Evolutionary conservation across 768 basidiomycete species (phyloP), one percentile per base, ranked within the genome.

Genomic region (Coprinopsis strossmayeri): DNA sequence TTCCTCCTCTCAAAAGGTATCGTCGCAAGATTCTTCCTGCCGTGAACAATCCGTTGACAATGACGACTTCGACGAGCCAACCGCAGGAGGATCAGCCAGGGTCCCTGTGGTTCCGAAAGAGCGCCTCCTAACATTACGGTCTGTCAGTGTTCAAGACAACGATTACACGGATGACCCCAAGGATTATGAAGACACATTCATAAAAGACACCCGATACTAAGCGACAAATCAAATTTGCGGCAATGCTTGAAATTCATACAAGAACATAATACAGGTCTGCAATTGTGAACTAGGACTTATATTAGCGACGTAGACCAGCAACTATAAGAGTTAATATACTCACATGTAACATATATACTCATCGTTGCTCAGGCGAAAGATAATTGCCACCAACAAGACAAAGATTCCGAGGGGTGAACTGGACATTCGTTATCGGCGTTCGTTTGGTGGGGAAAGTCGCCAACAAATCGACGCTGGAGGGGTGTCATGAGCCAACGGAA

Each of bases 381-480:
- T 83, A 86, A 35, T 73, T 74, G 3, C 95, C 95, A 15, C 87
- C 86, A 38, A 87, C 90, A 48, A 98, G 68, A 64, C 91, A 94
- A 27, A 99, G 75, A 65, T 99, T 99, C 12, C 95, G 80, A 24
- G 92, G 81, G 7, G 96, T 98, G 59, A 98, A 96, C 56, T 96
- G 91, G 9, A 93, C 84, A 59, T 94, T 87, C 21, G 81, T 80
- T 55, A 98, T 79, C 1, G 96, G 94, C 23, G 96, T 98, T 46
- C 93, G 79, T 71, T 98, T 99, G 25, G 96, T 99, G 5, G 89
- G 88, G 63, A 92, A 96, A 0, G 94, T 94, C 2, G 89, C 77
- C 2, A 98, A 65, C 24, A 98, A 73, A 61, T 98, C 95, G 17
- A 76, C 71, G 17, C 95, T 97, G 61, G 40, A 51, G 32, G 50